A percentile compares a stretch with the other conserved stretches of the same genome.
Evolutionary conservation across 2,329 filamentous ascomycete species (phyloP).

Genomic region (Chrysoporthe cubensis): DNA sequence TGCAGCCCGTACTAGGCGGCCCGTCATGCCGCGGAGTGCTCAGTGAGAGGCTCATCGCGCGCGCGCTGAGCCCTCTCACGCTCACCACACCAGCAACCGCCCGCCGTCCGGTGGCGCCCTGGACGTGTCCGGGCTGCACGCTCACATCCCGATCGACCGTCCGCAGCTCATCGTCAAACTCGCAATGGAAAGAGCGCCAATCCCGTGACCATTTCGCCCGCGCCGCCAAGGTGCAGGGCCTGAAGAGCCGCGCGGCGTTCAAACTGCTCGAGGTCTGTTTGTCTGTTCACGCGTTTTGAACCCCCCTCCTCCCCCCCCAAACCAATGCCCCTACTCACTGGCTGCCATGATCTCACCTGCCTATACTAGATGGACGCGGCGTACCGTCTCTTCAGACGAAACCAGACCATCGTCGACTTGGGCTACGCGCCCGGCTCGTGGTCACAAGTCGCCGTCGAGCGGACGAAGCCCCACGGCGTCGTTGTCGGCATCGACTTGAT

Average conservation of each 20-base stretch:
- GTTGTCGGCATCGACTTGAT: conserved; percentile 94
- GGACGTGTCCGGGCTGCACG: conserved; percentile 1
- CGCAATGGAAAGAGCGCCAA: conserved; percentile 82
- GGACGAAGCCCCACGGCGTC: conserved; percentile 74
- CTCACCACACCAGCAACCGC: conserved; percentile 8
- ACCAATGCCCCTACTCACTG: too few relatives aligned
- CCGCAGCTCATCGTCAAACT: conserved; percentile 46
- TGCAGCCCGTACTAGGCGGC: conserved; percentile 2
- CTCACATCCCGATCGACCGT: not conserved
- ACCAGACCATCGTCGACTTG: conserved; percentile 88
- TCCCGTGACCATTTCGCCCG: conserved; percentile 71
- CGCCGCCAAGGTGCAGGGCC: conserved; percentile 75
- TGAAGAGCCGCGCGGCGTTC: conserved; percentile 91
- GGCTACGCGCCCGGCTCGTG: conserved; percentile 78
- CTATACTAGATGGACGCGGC: conserved; percentile 73
- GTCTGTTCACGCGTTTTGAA: not conserved
- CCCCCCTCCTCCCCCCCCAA: not conserved
- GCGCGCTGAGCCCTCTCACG: conserved; percentile 20
- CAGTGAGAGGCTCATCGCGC: conserved; percentile 23
- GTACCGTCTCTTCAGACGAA: conserved; percentile 75
- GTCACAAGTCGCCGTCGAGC: conserved; percentile 80
- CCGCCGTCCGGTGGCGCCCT: not conserved
- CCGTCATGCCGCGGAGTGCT: conserved; percentile 14
- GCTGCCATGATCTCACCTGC: not conserved
- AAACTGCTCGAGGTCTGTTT: conserved; percentile 83